Conservation (phyloP, 176 grass and related monocot genomes). For the Luzula sylvatica region DNA sequence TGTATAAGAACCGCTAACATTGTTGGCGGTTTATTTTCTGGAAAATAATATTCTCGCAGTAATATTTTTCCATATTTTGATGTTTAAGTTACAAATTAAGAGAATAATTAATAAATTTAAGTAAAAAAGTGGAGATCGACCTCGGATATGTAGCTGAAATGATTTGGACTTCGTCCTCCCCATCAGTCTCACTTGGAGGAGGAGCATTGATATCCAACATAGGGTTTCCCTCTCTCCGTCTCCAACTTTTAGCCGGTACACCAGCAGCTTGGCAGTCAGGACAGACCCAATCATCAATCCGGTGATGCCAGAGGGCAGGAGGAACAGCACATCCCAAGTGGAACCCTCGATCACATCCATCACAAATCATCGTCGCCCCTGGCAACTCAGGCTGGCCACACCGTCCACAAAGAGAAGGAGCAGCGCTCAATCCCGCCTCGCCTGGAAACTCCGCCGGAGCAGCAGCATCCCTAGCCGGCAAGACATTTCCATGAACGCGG, state of each 20-base stretch:
- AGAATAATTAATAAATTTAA: background rate
- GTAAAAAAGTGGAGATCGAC: background rate
- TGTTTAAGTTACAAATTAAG: background rate
- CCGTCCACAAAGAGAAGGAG: constrained; percentile 27
- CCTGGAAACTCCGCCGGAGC: constrained; percentile 41
- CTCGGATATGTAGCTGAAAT: background rate
- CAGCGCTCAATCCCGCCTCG: constrained; percentile 38
- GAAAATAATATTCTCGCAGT: no score
- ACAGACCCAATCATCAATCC: constrained; percentile 82
- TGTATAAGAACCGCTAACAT: no score
- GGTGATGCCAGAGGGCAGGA: constrained; percentile 34
- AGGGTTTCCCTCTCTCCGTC: constrained; percentile 27
- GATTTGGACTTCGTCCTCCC: background rate
- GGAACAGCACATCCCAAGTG: constrained; percentile 36
- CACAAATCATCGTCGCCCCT: constrained; percentile 51
- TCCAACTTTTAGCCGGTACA: constrained; percentile 54
- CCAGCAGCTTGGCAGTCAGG: constrained; percentile 55
- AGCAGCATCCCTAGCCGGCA: constrained; percentile 5
- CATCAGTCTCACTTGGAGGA: constrained; percentile 43
- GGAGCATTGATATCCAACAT: constrained; percentile 72
- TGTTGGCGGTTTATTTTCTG: no score
- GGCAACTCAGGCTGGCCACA: constrained; percentile 43
- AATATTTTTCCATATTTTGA: no score
- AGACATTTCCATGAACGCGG: constrained; percentile 18
- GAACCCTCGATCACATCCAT: constrained; percentile 88